phyloP scores from a whole-genome alignment of 768 basidiomycete species.

The Auriscalpium microsporum region DNA sequence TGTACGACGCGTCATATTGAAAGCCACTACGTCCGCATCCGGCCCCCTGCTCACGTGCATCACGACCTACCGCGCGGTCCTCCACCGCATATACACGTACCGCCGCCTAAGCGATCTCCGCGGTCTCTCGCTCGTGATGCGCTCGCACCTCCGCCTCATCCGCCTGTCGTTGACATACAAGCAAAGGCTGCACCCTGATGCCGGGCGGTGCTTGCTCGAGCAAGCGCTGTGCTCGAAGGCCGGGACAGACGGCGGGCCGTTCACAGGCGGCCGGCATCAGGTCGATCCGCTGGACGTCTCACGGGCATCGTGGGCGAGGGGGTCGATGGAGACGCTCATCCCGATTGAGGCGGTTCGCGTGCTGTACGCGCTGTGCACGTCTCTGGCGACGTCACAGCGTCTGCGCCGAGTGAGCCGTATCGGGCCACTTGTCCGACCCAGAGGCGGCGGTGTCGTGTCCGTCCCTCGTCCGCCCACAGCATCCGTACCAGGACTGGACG shows the following conservation, averaged over 20 bases:
- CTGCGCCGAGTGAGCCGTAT: conserved; percentile 69
- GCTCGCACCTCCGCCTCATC: conserved; percentile 54
- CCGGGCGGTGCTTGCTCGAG: conserved; percentile 53
- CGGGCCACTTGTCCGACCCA: conserved; percentile 66
- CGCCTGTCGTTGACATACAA: conserved; percentile 61
- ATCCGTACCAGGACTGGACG: conserved; percentile 70
- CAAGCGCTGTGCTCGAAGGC: conserved; percentile 64
- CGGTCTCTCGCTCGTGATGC: conserved; percentile 59
- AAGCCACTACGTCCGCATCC: conserved; percentile 71
- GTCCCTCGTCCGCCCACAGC: conserved; percentile 60
- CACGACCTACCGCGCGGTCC: conserved; percentile 48
- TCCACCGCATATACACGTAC: conserved; percentile 50
- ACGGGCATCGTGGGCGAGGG: conserved; percentile 57
- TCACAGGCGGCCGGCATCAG: conserved; percentile 38
- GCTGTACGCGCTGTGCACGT: conserved; percentile 58
- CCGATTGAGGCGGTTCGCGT: conserved; percentile 62
- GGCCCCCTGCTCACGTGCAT: conserved; percentile 71
- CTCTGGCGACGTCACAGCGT: conserved; percentile 50
- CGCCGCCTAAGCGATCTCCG: conserved; percentile 64
- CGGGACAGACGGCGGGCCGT: conserved; percentile 37
- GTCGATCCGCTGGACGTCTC: conserved; percentile 70
- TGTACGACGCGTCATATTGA: conserved; percentile 61
- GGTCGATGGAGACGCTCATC: conserved; percentile 50
- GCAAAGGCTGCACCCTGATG: conserved; percentile 25
- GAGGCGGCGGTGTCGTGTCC: conserved; percentile 63